Conservation (phyloP, 257 asterid species). For the Marsdenia floribunda region DNA sequence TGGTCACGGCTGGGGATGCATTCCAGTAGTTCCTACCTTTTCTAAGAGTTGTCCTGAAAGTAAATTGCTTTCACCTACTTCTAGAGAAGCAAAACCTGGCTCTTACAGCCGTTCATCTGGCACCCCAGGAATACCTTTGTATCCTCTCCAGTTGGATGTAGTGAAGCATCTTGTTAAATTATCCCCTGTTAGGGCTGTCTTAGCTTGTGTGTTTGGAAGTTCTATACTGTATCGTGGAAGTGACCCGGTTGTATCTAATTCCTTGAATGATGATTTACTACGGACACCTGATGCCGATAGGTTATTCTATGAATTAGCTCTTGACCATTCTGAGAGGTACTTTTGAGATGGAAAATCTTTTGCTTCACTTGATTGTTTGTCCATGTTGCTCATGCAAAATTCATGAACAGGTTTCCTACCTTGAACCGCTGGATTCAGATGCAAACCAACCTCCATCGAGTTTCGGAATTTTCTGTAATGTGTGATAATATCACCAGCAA, state of each 20-base stretch:
- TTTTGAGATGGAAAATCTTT: constrained; percentile 25
- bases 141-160: constrained; percentile 85
- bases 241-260: constrained; percentile 62
- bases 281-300: constrained; percentile 74
- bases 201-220: constrained; percentile 97
- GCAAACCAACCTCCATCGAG: constrained; percentile 95
- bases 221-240: constrained; percentile 73
- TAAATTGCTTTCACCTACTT: constrained; percentile 67
- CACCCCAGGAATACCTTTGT: constrained; percentile 78
- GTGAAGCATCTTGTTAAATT: constrained; percentile 89
- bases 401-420: constrained; percentile 75
- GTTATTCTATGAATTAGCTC: constrained; percentile 81
- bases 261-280: constrained; percentile 56
- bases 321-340: constrained; percentile 96
- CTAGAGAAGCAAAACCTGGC: constrained; percentile 83
- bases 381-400: constrained; percentile 12
- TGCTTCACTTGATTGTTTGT: constrained; percentile 16
- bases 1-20: constrained; percentile 97
- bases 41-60: constrained; percentile 53
- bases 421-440: constrained; percentile 97
- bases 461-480: constrained; percentile 89
- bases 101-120: constrained; percentile 80
- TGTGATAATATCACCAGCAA: constrained; percentile 49
- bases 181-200: constrained; percentile 92
- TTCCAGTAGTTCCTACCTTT: constrained; percentile 81